Base-by-base conservation (phyloP, 768 basidiomycete genomes). In the Lanmaoa rubissima region DNA sequence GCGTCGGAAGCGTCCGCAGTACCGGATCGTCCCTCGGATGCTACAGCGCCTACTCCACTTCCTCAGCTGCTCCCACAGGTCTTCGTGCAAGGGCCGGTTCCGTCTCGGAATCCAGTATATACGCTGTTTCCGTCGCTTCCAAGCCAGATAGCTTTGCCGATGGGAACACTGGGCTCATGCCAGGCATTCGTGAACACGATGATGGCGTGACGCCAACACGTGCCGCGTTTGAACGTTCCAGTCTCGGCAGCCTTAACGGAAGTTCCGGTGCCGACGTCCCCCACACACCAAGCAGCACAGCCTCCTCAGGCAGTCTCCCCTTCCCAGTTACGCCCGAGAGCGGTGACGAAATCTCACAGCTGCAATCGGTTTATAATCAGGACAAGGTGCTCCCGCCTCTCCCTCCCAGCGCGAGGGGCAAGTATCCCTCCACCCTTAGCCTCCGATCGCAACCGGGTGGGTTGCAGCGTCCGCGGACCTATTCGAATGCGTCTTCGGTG, bases 311-410 rank as follows among this genome's bases (percentile, higher is more conserved):
- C 26, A 73, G 72, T 26, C 46, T 72, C 4, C 57, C 70, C 1
- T 73, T 73, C 38, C 70, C 70, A 7, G 61, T 58, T 4, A 71
- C 71, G 0, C 66, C 68, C 1, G 60, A 70, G 59, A 65, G 68
- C 40, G 53, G 56, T 5, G 65, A 65, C 40, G 69, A 58, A 2
- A 51, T 60, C 3, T 13, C 56, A 8, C 62, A 57, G 11, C 41
- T 48, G 0, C 62, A 58, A 2, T 14, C 54, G 14, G 3, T 19
- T 0, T 62, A 60, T 35, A 55, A 72, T 26, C 60, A 67, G 14
- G 70, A 74, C 52, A 74, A 74, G 59, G 53, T 54, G 0, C 67
- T 74, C 7, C 73, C 73, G 0, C 70, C 73, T 32, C 61, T 74
- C n/a, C 68, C 73, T 48, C 21, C 57, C 0, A 5, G 24, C 2